Percentiles rank a stretch among this genome's conserved stretches.
phyloP scores from a whole-genome alignment of 768 basidiomycete species.

The Serendipita sp. region DNA sequence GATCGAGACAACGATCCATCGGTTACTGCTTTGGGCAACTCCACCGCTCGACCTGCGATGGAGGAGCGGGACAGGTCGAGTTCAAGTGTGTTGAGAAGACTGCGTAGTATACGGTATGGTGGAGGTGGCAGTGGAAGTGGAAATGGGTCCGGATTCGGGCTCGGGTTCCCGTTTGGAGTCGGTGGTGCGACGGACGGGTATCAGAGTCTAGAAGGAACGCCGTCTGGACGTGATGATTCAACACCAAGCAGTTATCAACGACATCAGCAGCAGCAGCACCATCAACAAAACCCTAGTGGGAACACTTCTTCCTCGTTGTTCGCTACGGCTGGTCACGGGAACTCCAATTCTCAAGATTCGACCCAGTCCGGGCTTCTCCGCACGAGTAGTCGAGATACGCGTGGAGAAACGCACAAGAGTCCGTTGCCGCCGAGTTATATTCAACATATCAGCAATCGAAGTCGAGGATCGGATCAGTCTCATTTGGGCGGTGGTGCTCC shows the following conservation, averaged over 20 bases:
- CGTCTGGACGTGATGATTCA: neutral
- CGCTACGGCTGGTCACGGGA: no score
- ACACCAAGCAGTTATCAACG: neutral
- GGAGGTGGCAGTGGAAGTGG: neutral
- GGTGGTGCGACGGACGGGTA: neutral
- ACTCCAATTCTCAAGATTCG: no score
- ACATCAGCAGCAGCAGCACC: neutral
- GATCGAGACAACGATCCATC: neutral
- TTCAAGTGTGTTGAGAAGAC: neutral
- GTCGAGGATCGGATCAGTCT: neutral
- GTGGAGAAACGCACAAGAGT: neutral
- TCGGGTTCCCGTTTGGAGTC: neutral
- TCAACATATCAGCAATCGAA: neutral
- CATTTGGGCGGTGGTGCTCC: neutral
- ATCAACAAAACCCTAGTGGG: neutral
- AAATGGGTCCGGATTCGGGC: neutral
- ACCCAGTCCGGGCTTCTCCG: neutral
- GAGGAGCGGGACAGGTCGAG: neutral
- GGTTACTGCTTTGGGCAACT: neutral
- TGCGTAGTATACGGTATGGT: neutral
- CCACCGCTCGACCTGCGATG: neutral
- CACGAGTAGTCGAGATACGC: neutral
- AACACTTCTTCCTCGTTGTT: no score
- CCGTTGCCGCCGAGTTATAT: neutral
- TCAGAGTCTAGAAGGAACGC: neutral